Evolutionary conservation across 2,329 filamentous ascomycete genomes (phyloP), one percentile per base, ranked within the genome.

Genomic region (Colletotrichum sp.): DNA sequence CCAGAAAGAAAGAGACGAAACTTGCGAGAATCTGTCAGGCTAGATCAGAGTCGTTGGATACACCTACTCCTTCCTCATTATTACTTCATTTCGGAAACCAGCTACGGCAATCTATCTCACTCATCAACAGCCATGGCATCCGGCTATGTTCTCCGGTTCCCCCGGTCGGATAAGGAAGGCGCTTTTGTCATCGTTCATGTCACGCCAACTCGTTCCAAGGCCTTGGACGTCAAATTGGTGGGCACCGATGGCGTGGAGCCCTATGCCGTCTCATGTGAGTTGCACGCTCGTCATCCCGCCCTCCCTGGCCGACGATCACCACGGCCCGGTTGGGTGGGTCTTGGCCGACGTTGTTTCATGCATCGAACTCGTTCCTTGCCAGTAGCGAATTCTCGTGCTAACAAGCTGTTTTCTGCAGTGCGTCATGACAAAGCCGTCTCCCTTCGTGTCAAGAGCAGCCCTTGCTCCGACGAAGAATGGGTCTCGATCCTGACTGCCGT

Each of bases 231-330:
- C 63, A 92, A 92, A 81, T 83, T 96, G 34, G 87, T 93, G 39
- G 94, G 90, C 39, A 95, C 93, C 34, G 94, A 96, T 80, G 91
- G 92, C 71, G 88, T 90, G 72, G 89, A 88, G 64, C 89, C 92
- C 8, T 95, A 92, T 83, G 86, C 88, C 57, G 84, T 88, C 72
- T 88, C 88, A 77, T 84, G 92, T 93, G 87, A 89, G 91, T 88
- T 78, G 75, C 78, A 64, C 63, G 55, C 55, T 76, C 75, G 71
- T 65, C 71, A 77, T 77, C 67, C 60, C 63, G 34, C 62, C 59
- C 34, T 72, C 65, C 68, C 65, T 70, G 65, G 66, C 63, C 55
- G 68, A 63, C 69, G 77, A 76, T 78, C 72, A 75, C 62, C 36
- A 36, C 77, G 75, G 64, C 68, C 77, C 69, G 72, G 71, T 18